Percentiles rank a stretch among this genome's conserved stretches.
phyloP scores from a whole-genome alignment of 164 flowering plant genomes.

The Malania oleifera region DNA sequence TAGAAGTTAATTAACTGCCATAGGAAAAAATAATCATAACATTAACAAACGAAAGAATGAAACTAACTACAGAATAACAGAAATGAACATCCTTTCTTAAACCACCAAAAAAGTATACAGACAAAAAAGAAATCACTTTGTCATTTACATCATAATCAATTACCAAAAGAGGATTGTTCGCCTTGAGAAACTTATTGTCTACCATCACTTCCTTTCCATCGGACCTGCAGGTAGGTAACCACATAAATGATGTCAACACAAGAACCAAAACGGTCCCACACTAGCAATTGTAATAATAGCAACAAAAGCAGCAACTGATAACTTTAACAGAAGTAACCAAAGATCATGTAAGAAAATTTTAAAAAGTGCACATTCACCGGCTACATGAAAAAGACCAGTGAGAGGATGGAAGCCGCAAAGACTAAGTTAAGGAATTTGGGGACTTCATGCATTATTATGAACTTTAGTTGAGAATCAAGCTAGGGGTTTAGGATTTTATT shows the following conservation, averaged over 20 bases:
- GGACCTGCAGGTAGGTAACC: conserved; percentile 39
- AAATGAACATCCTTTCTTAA: not conserved
- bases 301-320: too few species aligned
- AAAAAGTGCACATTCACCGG: too few species aligned
- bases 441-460: too few species aligned
- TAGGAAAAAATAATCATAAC: not conserved
- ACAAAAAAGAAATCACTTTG: not conserved
- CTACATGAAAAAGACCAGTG: too few species aligned
- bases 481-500: too few species aligned
- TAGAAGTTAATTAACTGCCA: conserved; percentile 77
- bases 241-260: not conserved
- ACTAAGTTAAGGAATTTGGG: too few species aligned
- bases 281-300: too few species aligned
- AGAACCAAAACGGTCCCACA: not conserved
- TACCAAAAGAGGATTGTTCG: conserved; percentile 72
- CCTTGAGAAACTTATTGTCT: conserved; percentile 69
- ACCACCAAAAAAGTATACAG: not conserved
- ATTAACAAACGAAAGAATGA: not conserved
- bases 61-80: not conserved
- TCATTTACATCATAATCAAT: too few species aligned
- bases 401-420: too few species aligned
- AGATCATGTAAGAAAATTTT: too few species aligned
- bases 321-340: too few species aligned
- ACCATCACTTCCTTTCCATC: conserved; percentile 78
- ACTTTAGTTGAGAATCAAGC: too few species aligned